Percentiles rank a stretch among this genome's conserved stretches.
Conservation (phyloP, 2,329 filamentous ascomycete genomes). For the Stemphylium beticola region DNA sequence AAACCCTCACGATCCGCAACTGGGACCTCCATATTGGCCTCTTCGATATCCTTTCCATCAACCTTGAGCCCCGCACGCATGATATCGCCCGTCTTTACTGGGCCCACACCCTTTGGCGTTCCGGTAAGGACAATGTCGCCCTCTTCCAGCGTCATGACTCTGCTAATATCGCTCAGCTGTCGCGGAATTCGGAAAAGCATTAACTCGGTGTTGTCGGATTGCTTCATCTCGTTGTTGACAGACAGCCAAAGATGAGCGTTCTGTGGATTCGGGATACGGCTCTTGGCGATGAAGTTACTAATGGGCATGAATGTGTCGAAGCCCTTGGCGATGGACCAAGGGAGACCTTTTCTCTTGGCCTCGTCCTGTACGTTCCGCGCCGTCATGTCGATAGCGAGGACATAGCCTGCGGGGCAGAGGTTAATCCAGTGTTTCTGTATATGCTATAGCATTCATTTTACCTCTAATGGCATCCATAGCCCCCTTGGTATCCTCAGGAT, state of each 20-base stretch:
- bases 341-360: constrained; percentile 94
- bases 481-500: constrained; percentile 73
- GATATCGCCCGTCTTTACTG: constrained; percentile 82
- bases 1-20: constrained; percentile 79
- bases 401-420: constrained; percentile 66
- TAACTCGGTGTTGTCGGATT: constrained; percentile 87
- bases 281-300: constrained; percentile 79
- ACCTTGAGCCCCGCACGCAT: constrained; percentile 85
- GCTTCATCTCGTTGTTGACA: constrained; percentile 79
- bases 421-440: neutral
- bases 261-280: constrained; percentile 83
- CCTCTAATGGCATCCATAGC: constrained; percentile 83
- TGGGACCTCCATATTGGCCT: constrained; percentile 81
- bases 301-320: constrained; percentile 97
- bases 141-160: constrained; percentile 90
- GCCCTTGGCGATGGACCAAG: constrained; percentile 95
- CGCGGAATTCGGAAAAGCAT: constrained; percentile 93
- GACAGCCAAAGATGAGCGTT: constrained; percentile 83
- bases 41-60: constrained; percentile 79
- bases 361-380: constrained; percentile 94
- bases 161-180: constrained; percentile 87
- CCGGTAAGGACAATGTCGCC: constrained; percentile 96
- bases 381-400: constrained; percentile 96
- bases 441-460: constrained; percentile 48
- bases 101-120: constrained; percentile 93